These are phyloP conservation scores for Fusarium pseudonygamai DNA, from an alignment of 2,329 filamentous ascomycete species.

Conservation along the genomic window DNA sequence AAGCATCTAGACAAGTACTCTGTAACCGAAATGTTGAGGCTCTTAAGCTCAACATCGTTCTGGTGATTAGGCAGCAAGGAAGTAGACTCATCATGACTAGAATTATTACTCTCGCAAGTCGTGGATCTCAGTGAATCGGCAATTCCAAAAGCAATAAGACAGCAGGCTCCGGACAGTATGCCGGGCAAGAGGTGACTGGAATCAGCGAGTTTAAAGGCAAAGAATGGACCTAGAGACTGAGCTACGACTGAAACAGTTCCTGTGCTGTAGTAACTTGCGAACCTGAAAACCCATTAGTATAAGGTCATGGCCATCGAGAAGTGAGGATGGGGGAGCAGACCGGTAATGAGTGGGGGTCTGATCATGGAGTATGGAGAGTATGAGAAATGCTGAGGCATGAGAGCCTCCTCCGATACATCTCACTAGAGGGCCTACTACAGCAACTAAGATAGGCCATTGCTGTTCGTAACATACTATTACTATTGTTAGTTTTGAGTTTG, in stretches of 20 bases:
- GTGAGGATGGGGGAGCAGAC: not conserved
- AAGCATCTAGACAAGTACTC: not conserved
- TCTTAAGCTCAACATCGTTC: not conserved
- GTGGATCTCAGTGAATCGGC: not conserved
- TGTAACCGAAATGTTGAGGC: not conserved
- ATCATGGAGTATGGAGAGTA: not conserved
- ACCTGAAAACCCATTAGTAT: not conserved
- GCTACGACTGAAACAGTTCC: not conserved
- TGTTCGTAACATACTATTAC: not conserved
- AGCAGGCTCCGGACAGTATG: not conserved
- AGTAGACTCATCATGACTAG: not conserved
- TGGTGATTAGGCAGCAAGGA: not conserved
- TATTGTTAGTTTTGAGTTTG: not conserved
- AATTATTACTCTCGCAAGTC: not conserved
- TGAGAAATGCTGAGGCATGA: not conserved
- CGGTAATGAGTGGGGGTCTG: not conserved
- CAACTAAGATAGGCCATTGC: not conserved
- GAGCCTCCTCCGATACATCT: not conserved
- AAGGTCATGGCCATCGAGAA: fast-evolving
- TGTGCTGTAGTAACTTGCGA: not conserved
- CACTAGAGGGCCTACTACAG: not conserved
- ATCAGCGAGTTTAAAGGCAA: not conserved
- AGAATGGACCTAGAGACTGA: not conserved
- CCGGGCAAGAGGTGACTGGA: not conserved
- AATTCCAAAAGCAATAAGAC: not conserved